Conservation (phyloP, 1,139 yeast genomes). For the Diutina sp. region DNA sequence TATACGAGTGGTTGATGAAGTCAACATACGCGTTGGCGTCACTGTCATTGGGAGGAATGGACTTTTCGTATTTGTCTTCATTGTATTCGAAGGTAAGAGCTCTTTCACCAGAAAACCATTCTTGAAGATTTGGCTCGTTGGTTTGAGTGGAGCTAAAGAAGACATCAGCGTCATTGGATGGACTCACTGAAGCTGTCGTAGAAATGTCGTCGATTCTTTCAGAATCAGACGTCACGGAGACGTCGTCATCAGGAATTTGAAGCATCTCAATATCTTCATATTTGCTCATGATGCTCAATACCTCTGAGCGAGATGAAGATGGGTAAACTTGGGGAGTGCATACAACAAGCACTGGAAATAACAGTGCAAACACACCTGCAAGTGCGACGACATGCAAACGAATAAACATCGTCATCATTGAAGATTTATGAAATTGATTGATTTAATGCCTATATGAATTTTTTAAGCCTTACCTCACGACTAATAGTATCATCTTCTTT, state of each 20-base stretch:
- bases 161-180: background rate
- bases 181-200: background rate
- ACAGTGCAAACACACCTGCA: too few species aligned
- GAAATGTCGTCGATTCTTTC: slow-evolving; percentile 17
- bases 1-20: slow-evolving; percentile 22
- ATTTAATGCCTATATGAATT: background rate
- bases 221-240: slow-evolving; percentile 13
- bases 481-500: background rate
- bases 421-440: too few species aligned
- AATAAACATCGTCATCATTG: too few species aligned
- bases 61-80: slow-evolving; percentile 13
- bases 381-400: too few species aligned
- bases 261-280: slow-evolving; percentile 35
- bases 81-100: slow-evolving; percentile 21
- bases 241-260: slow-evolving; percentile 26
- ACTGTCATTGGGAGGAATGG: slow-evolving; percentile 10
- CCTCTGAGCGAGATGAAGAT: background rate
- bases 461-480: background rate
- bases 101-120: slow-evolving; percentile 22
- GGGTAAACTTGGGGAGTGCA: background rate
- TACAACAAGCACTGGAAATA: too few species aligned
- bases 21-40: slow-evolving; percentile 12
- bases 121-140: slow-evolving; percentile 11
- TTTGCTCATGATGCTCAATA: slow-evolving; percentile 7
- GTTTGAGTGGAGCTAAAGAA: slow-evolving; percentile 5